phyloP scores from a whole-genome alignment of 139 green algal genomes.

The Chlorella sp. region DNA sequence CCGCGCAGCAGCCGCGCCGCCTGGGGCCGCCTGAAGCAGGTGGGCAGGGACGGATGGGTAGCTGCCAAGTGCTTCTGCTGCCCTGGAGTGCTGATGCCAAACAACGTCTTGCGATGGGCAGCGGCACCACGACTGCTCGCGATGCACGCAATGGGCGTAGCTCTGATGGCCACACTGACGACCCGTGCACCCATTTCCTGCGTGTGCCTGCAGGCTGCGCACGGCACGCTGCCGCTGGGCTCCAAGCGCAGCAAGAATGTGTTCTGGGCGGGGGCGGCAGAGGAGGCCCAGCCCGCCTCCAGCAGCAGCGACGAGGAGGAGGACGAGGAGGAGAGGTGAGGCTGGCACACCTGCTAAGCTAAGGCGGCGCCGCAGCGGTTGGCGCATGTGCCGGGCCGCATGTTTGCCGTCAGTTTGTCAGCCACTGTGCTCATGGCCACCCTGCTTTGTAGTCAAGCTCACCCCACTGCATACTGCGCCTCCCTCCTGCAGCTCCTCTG shows the following conservation, averaged over 20 bases:
- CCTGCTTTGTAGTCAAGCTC: no score
- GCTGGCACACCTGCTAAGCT: background rate
- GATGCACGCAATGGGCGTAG: no score
- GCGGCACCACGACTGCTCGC: no score
- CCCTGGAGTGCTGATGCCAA: background rate
- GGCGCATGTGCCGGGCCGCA: no score
- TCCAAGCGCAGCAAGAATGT: conserved; percentile 27
- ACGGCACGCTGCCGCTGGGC: conserved; percentile 42
- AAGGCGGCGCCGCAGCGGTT: background rate
- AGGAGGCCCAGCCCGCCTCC: conserved; percentile 9
- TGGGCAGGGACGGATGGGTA: background rate
- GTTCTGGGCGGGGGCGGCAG: conserved; percentile 6
- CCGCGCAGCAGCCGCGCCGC: conserved; percentile 36
- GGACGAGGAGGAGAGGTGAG: conserved; percentile 25
- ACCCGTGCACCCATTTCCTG: no score
- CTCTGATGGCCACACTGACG: no score
- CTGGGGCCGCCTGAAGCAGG: conserved; percentile 39
- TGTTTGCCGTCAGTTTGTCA: no score
- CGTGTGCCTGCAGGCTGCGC: conserved; percentile 17
- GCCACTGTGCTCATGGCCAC: no score
- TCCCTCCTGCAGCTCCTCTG: background rate
- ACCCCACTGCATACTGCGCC: no score
- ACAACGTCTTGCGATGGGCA: no score
- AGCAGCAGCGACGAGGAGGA: conserved; percentile 28
- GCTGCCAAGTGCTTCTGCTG: background rate